Evolutionary conservation across 2,329 filamentous ascomycete species (phyloP).

Genomic region (Neopestalotiopsis sp.): DNA sequence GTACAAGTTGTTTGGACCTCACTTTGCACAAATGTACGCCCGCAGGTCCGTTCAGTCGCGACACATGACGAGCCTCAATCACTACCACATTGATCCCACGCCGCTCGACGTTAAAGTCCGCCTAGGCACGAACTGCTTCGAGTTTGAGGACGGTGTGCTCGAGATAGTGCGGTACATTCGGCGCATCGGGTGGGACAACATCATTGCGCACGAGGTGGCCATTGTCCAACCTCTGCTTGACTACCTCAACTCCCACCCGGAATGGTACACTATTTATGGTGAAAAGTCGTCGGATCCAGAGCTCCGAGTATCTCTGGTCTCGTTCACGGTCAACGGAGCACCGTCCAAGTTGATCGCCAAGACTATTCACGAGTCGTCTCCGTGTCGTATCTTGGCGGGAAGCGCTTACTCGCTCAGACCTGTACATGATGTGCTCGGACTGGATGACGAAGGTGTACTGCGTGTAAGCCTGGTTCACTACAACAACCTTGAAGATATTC

Average conservation of each 20-base stretch:
- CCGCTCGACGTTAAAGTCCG: conserved; percentile 36
- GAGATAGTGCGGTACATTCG: conserved; percentile 15
- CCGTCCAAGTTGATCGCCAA: conserved; percentile 46
- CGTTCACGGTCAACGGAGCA: conserved; percentile 63
- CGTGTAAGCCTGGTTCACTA: conserved; percentile 77
- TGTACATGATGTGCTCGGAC: conserved; percentile 60
- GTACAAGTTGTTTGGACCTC: conserved; percentile 85
- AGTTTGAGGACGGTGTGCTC: conserved; percentile 14
- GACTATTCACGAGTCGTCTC: conserved; percentile 12
- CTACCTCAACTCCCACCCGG: conserved; percentile 8
- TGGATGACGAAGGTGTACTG: conserved; percentile 66
- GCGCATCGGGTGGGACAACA: conserved; percentile 12
- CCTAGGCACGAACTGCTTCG: conserved; percentile 51
- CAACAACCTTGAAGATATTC: conserved; percentile 49
- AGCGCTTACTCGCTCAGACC: conserved; percentile 64
- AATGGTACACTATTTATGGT: conserved; percentile 14
- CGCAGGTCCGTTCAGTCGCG: conserved; percentile 57
- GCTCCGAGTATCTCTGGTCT: conserved; percentile 14
- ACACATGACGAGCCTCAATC: conserved; percentile 40
- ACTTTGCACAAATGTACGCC: conserved; percentile 74
- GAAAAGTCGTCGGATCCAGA: conserved; percentile 16
- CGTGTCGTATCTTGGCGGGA: conserved; percentile 12
- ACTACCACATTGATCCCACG: conserved; percentile 14
- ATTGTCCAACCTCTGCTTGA: conserved; percentile 14
- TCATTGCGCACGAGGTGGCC: conserved; percentile 14